Percentiles rank a stretch among this genome's conserved stretches.
phyloP scores from a whole-genome alignment of 208 protist species.

The Leishmania amazonensis region DNA sequence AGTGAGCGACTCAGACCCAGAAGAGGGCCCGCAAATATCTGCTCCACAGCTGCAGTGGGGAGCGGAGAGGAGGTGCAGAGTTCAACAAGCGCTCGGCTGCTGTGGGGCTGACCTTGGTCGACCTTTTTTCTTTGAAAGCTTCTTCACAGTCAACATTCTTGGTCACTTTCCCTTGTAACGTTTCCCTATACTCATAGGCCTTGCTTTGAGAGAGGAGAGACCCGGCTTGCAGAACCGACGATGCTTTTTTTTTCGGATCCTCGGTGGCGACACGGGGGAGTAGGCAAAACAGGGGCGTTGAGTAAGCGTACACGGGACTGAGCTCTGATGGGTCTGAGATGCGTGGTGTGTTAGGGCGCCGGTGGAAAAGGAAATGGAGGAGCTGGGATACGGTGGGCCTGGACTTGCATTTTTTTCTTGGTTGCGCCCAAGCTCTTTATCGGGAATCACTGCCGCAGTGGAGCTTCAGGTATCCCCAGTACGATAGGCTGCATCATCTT shows the following conservation, averaged over 20 bases:
- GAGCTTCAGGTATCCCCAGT: neutral
- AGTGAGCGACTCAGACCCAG: neutral
- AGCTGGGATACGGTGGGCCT: neutral
- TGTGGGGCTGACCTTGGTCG: neutral
- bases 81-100: neutral
- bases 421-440: neutral
- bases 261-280: neutral
- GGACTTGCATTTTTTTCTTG: constrained; percentile 5
- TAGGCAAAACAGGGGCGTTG: neutral
- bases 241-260: neutral
- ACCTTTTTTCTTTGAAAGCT: neutral
- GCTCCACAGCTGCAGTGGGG: neutral
- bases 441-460: neutral
- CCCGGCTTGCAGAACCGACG: neutral
- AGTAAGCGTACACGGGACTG: neutral
- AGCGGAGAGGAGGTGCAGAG: neutral
- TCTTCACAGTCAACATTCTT: neutral
- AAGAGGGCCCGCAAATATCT: neutral
- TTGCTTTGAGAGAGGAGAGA: neutral
- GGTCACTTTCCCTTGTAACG: neutral
- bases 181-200: neutral
- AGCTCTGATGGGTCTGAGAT: neutral
- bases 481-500: neutral
- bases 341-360: neutral
- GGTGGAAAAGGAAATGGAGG: neutral